Evolutionary conservation across 2,329 filamentous ascomycete species (phyloP).

Genomic region (Colletotrichum trifolii): DNA sequence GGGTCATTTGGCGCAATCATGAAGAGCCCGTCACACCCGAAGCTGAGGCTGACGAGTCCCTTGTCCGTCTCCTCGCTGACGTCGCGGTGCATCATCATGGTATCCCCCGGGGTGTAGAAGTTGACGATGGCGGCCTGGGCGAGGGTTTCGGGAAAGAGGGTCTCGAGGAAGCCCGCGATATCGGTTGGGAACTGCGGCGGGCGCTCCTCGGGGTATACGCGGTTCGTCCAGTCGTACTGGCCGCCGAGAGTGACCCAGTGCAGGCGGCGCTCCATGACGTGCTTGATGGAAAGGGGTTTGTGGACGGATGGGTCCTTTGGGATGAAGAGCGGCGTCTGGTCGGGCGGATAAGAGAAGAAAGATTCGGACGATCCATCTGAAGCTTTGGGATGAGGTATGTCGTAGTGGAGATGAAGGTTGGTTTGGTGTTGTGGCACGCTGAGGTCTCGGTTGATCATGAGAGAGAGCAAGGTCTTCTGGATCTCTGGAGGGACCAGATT

Average conservation of each 20-base stretch:
- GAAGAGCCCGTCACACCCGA: constrained; percentile 92
- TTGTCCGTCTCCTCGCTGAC: constrained; percentile 86
- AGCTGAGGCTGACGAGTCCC: constrained; percentile 84
- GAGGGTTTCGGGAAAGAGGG: constrained; percentile 79
- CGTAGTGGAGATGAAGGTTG: constrained; percentile 88
- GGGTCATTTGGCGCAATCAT: constrained; percentile 74
- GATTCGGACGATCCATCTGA: constrained; percentile 46
- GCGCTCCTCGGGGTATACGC: constrained; percentile 76
- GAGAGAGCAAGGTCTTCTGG: constrained; percentile 77
- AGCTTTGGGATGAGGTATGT: constrained; percentile 67
- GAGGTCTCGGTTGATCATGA: constrained; percentile 81
- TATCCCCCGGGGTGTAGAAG: constrained; percentile 90
- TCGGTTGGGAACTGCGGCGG: constrained; percentile 82
- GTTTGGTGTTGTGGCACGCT: constrained; percentile 80
- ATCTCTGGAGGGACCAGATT: constrained; percentile 75
- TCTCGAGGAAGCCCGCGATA: constrained; percentile 73
- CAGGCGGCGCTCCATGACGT: constrained; percentile 81
- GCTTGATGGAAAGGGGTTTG: constrained; percentile 75
- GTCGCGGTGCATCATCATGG: constrained; percentile 91
- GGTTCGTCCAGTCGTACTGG: constrained; percentile 95
- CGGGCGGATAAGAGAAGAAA: constrained; percentile 64
- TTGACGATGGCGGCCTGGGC: constrained; percentile 95
- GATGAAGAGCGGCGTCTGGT: constrained; percentile 64
- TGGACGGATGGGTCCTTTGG: constrained; percentile 82
- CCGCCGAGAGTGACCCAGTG: constrained; percentile 96